Base-by-base conservation (phyloP, 495 filamentous ascomycete species). In the Entonaema liquescens region DNA sequence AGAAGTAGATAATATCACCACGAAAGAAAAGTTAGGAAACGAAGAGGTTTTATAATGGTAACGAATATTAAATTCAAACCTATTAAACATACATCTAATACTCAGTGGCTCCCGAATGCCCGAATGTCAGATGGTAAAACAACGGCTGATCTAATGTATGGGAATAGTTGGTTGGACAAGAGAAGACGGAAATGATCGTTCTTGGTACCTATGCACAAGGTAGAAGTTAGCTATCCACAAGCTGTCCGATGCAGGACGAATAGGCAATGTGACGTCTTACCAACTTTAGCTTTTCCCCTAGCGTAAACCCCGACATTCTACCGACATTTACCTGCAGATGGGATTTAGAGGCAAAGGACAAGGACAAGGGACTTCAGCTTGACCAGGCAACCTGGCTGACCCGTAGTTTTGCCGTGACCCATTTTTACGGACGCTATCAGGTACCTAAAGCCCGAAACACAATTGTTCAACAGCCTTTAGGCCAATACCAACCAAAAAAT, bases 261-360 rank as follows among this genome's bases (percentile, higher is more conserved):
- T 38, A 57, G 31, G 54, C 29, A 62, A 38, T 62, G 59, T 40
- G 17, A 38, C 42, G 31, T 38, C 17, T 29, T 29, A 23, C n/a
- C 17, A 50, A 36, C 54, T 29, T 36, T 35, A 57, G 21, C 8
- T 29, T 19, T 28, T 21, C 12, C 11, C 8, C 19, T 2, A 31
- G 6, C 17, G 17, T 8, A 62, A 17, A 62, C 13, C 68, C 68
- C 68, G 68, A 62, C 40, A 54, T 62, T 71, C 44, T 59, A 59
- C 67, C 67, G 67, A 23, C 17, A 33, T 1, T 52, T 29, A 47
- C 28, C n/a, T 26, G 35, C 21, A 26, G 23, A 29, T n/a, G n/a
- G n/a, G n/a, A n/a, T n/a, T n/a, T n/a, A n/a, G n/a, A n/a, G n/a
- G n/a, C n/a, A n/a, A n/a, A n/a, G n/a, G n/a, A n/a, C n/a, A n/a